A percentile compares a stretch with the other conserved stretches of the same genome.
These are phyloP conservation scores for Echeveria elegans DNA, from an alignment of 164 flowering plant species.

Conservation along the genomic window DNA sequence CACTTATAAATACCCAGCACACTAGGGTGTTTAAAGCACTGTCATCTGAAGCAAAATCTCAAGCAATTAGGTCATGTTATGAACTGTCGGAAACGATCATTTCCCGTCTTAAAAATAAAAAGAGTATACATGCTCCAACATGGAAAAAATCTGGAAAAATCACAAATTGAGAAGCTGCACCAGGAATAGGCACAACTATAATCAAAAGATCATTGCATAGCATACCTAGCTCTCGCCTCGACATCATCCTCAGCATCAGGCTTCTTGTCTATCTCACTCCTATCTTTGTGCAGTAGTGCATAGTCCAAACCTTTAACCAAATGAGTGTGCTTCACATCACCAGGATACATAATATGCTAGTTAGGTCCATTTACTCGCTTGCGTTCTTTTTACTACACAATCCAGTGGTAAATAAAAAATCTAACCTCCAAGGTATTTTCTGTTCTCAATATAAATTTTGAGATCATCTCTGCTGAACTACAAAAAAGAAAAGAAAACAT, in stretches of 20 bases:
- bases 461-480: conserved; percentile 74
- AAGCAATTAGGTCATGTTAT: no score
- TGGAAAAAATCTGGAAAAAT: no score
- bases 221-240: conserved; percentile 69
- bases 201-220: background rate
- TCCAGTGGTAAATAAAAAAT: no score
- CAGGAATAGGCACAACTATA: no score
- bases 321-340: conserved; percentile 98
- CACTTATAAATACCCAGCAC: no score
- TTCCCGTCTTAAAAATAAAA: background rate
- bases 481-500: background rate
- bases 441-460: conserved; percentile 90
- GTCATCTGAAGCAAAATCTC: no score
- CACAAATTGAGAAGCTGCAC: no score
- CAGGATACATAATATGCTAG: conserved; percentile 22
- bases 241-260: conserved; percentile 64
- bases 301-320: conserved; percentile 96
- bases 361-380: background rate
- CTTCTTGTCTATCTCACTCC: conserved; percentile 93
- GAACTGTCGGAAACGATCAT: no score
- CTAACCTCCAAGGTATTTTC: conserved; percentile 98
- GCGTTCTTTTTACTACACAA: no score
- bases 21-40: background rate
- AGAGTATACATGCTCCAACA: no score
- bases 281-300: conserved; percentile 82